Evolutionary conservation across 2,329 filamentous ascomycete species (phyloP), one percentile per base, ranked within the genome.

Genomic region (Fusarium luffae): DNA sequence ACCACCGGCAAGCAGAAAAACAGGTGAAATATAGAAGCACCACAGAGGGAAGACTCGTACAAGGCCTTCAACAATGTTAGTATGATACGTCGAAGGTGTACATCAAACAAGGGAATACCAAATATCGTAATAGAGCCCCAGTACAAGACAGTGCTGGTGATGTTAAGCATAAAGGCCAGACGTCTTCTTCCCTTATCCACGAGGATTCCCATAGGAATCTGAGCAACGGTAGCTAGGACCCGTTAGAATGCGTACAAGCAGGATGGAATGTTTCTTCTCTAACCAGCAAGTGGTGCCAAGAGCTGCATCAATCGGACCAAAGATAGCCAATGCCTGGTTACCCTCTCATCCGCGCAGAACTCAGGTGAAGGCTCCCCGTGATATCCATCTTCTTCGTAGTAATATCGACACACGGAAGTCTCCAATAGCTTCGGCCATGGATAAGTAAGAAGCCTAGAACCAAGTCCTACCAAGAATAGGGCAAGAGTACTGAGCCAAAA

Each of bases 11-110:
- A 61, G 18, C 3, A 62, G 10, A 7, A 61, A 62, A 1, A 16
- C 6, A 9, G 59, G 56, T 2, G 59, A 43, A 8, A 62, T n/a
- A 37, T 62, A 62, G 21, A 62, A 61, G 8, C 44, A 37, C 59
- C 59, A 52, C 19, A 62, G 30, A 1, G 59, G 59, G 10, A 40
- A 16, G 2, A 30, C 7, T 8, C 12, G 56, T 3, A 40, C 18
- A 10, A 43, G 16, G 14, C 59, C 59, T 62, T 18, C 13, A 23
- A 8, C 2, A 13, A 40, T 10, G n/a, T 56, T 12, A 56, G 54
- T 21, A 12, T 21, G 14, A 9, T 8, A 25, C 28, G 2, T 3
- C 3, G 10, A 13, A 10, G 25, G 4, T 16, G 13, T 7, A 30
- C 4, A 30, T 11, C 18, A n/a, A 19, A n/a, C 7, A 5, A 40